Percentiles rank a stretch among this genome's conserved stretches.
Evolutionary conservation across 805 yeast genomes (phyloP).

Genomic region (Phaffomyces thermotolerans): DNA sequence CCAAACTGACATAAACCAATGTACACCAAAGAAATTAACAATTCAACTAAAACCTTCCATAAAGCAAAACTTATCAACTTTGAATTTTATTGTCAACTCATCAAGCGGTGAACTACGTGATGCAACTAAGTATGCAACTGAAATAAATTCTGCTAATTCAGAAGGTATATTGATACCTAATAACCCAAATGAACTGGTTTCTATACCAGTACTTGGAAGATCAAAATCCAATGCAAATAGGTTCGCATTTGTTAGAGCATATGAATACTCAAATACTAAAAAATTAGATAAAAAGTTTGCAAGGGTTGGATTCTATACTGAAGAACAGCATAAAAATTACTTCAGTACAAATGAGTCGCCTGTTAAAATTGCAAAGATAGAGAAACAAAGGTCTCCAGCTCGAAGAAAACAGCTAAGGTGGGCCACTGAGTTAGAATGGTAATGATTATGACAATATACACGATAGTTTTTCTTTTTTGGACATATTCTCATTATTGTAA

Average conservation of each 20-base stretch:
- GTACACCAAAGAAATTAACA: conserved; percentile 15
- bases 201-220: conserved; percentile 36
- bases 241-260: conserved; percentile 17
- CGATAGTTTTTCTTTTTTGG: background rate
- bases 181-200: conserved; percentile 48
- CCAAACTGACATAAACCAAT: conserved; percentile 2
- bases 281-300: background rate
- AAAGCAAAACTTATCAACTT: conserved; percentile 4
- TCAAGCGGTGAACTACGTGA: conserved; percentile 53
- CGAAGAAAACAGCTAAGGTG: conserved; percentile 15
- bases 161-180: conserved; percentile 59
- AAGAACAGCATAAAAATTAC: conserved; percentile 13
- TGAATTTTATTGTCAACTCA: conserved; percentile 50
- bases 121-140: conserved; percentile 65
- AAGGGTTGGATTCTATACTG: conserved; percentile 18
- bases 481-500: background rate
- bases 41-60: conserved; percentile 11
- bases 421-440: conserved; percentile 21
- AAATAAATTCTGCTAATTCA: conserved; percentile 54
- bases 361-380: conserved; percentile 6
- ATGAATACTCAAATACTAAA: conserved; percentile 1
- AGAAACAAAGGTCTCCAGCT: conserved; percentile 1
- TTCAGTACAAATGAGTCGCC: conserved; percentile 9
- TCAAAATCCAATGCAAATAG: conserved; percentile 10
- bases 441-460: background rate